Conservation (phyloP, 2,329 filamentous ascomycete species). For the Pseudogymnoascus sp. region DNA sequence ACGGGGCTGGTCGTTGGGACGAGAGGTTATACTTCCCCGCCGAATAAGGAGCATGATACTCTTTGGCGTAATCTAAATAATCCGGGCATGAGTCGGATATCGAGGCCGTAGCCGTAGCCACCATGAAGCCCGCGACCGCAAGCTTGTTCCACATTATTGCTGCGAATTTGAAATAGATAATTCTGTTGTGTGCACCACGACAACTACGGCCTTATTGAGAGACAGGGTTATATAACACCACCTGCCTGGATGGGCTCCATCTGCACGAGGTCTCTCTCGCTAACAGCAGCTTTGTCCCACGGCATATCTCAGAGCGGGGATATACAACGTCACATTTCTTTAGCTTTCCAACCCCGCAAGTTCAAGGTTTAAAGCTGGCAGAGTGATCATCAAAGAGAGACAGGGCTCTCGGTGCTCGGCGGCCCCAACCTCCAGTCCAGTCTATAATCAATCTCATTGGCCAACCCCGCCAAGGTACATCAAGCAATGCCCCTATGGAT, state of each 20-base stretch:
- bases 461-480: not conserved
- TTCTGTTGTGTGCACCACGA: not conserved
- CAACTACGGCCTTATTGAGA: not conserved
- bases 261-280: not conserved
- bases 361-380: constrained; percentile 7
- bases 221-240: constrained; percentile 6
- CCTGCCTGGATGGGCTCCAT: not conserved
- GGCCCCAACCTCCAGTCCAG: not conserved
- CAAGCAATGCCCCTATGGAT: not conserved
- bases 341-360: constrained; percentile 5
- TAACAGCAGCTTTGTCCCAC: not conserved
- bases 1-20: constrained; percentile 68
- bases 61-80: constrained; percentile 54
- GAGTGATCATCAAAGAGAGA: not conserved
- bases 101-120: not conserved
- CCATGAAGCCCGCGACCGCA: not conserved
- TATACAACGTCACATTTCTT: constrained; percentile 10
- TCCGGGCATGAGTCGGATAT: constrained; percentile 48
- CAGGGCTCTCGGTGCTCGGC: not conserved
- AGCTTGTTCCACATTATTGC: not conserved
- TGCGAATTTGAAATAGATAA: not conserved
- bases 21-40: constrained; percentile 70
- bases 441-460: not conserved
- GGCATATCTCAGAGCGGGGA: constrained; percentile 4
- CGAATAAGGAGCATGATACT: constrained; percentile 64